A percentile compares a stretch with the other conserved stretches of the same genome.
Conservation (phyloP, 2,329 filamentous ascomycete genomes). For the Diaporthe helianthi region DNA sequence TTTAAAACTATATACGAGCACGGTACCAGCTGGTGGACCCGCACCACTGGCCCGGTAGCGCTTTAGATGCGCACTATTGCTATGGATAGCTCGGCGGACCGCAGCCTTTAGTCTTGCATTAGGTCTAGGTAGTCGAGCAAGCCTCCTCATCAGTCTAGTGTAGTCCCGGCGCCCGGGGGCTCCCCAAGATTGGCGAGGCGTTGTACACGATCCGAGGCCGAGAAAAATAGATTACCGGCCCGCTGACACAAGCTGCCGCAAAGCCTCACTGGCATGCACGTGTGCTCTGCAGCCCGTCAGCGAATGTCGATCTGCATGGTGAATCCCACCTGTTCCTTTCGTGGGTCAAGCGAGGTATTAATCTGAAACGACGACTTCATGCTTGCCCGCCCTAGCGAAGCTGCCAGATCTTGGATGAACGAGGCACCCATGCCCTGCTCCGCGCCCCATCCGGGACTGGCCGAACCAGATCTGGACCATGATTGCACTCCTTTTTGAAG, state of each 20-base stretch:
- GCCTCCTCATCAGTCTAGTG: not conserved
- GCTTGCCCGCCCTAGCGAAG: constrained; percentile 3
- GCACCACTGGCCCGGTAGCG: constrained; percentile 17
- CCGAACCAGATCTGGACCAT: constrained; percentile 8
- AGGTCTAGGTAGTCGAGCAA: not conserved
- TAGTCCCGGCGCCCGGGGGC: not conserved
- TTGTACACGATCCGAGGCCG: not conserved
- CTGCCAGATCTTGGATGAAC: constrained; percentile 18
- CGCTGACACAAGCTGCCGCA: not conserved
- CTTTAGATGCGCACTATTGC: not conserved
- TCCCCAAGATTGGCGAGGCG: constrained; percentile 4
- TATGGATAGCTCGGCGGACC: not conserved
- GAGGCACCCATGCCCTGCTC: constrained; percentile 12
- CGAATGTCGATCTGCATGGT: not conserved
- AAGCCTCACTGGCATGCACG: not conserved
- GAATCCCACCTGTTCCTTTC: not conserved
- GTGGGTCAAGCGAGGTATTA: constrained; percentile 8
- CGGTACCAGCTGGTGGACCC: constrained; percentile 11
- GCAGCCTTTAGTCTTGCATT: constrained; percentile 9
- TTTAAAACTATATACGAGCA: not conserved
- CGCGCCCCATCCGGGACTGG: constrained; percentile 14
- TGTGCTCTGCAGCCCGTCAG: not conserved
- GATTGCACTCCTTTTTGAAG: not conserved
- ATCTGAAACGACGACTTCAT: constrained; percentile 23
- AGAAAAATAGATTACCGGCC: not conserved